Percentiles rank a stretch among this genome's conserved stretches.
These are phyloP conservation scores for Vicia faba DNA, from an alignment of 306 rosid genomes.

Conservation along the genomic window DNA sequence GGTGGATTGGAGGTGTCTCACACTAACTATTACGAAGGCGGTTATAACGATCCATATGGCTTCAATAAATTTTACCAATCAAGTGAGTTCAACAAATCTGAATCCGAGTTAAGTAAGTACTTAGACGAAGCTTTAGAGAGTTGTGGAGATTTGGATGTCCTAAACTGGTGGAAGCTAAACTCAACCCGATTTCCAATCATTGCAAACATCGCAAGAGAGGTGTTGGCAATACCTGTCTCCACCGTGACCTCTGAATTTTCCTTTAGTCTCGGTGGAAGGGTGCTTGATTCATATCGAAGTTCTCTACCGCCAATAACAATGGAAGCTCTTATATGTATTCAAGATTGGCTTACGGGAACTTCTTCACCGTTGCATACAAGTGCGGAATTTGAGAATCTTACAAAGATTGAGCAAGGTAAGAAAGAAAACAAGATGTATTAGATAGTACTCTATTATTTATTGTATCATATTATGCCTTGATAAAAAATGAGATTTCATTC, in stretches of 20 bases:
- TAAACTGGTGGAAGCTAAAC: conserved; percentile 18
- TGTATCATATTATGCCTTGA: background rate
- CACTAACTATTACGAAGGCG: background rate
- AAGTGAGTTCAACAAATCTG: background rate
- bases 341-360: conserved; percentile 23
- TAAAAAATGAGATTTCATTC: background rate
- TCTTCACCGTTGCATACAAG: background rate
- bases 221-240: conserved; percentile 23
- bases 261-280: background rate
- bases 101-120: conserved; percentile 15
- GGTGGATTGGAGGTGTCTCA: background rate
- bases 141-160: conserved; percentile 8
- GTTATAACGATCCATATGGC: conserved; percentile 1
- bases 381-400: background rate
- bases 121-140: conserved; percentile 16
- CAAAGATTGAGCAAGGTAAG: conserved; percentile 17
- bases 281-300: conserved; percentile 29
- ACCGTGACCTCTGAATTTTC: background rate
- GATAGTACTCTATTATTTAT: background rate
- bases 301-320: background rate
- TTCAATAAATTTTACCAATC: conserved; percentile 2
- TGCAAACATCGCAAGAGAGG: conserved; percentile 14
- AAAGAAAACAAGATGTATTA: background rate
- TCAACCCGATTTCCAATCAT: conserved; percentile 24
- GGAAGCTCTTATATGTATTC: conserved; percentile 16